Evolutionary conservation across 163 green algal species (phyloP).

Genomic region (Scenedesmus sp.): DNA sequence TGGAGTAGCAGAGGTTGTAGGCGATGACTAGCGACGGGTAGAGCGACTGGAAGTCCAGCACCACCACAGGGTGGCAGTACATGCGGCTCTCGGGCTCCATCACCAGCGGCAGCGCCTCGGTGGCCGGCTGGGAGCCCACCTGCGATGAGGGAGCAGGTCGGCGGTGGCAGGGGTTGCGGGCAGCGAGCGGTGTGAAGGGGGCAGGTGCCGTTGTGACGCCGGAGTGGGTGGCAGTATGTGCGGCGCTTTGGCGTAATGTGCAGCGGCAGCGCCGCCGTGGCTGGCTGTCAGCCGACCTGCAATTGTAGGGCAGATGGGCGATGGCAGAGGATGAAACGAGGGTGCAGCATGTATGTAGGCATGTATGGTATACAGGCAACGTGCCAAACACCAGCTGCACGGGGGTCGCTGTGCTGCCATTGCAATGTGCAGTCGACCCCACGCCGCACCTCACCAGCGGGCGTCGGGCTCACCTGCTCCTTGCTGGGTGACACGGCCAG

Average conservation of each 20-base stretch:
- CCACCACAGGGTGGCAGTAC: slow-evolving; percentile 90
- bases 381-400: too few species aligned
- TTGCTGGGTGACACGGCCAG: slow-evolving; percentile 76
- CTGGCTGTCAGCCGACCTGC: slow-evolving; percentile 91
- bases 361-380: too few species aligned
- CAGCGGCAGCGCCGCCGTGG: slow-evolving; percentile 93
- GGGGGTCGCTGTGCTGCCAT: too few species aligned
- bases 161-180: not conserved
- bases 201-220: slow-evolving; percentile 69
- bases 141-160: slow-evolving; percentile 50
- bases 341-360: too few species aligned
- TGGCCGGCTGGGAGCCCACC: slow-evolving; percentile 92
- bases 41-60: slow-evolving; percentile 98
- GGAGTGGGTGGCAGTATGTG: slow-evolving; percentile 91
- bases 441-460: too few species aligned
- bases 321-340: too few species aligned
- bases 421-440: too few species aligned
- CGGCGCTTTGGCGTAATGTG: slow-evolving; percentile 96
- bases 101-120: slow-evolving; percentile 94
- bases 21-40: slow-evolving; percentile 97
- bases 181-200: not conserved
- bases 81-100: slow-evolving; percentile 95
- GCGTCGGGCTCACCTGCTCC: slow-evolving; percentile 73
- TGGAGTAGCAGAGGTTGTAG: slow-evolving; percentile 99
- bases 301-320: not conserved